Evolutionary conservation across 306 rosid species (phyloP).

Genomic region (Trichosanthes cucumerina): DNA sequence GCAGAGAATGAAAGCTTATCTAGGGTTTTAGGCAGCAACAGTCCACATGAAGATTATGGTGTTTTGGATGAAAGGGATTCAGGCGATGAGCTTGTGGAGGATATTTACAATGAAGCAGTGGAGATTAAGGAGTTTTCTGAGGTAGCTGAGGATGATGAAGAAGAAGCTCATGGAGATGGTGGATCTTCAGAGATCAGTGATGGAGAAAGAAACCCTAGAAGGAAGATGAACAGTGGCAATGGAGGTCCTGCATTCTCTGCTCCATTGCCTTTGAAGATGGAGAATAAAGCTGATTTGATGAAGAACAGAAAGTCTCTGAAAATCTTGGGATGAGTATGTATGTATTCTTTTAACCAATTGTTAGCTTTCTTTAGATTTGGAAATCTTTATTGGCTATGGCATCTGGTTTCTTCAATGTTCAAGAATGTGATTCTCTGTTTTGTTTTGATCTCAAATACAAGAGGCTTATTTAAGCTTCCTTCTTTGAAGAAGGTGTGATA

Average conservation of each 20-base stretch:
- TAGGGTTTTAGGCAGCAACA: slow-evolving; percentile 28
- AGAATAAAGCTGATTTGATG: slow-evolving; percentile 37
- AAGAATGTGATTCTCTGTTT: neutral
- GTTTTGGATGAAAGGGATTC: slow-evolving; percentile 43
- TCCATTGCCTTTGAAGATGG: slow-evolving; percentile 82
- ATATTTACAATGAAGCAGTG: slow-evolving; percentile 29
- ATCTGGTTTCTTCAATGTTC: neutral
- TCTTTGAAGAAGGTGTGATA: neutral
- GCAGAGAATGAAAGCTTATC: slow-evolving; percentile 45
- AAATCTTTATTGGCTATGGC: neutral
- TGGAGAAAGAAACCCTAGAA: slow-evolving; percentile 33
- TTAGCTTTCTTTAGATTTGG: neutral
- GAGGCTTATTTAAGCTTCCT: neutral
- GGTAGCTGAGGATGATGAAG: slow-evolving; percentile 38
- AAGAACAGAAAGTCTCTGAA: slow-evolving; percentile 39
- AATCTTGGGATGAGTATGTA: slow-evolving; percentile 25
- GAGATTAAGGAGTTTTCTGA: slow-evolving; percentile 36
- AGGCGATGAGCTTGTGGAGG: slow-evolving; percentile 46
- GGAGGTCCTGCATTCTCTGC: slow-evolving; percentile 46
- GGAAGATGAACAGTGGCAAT: slow-evolving; percentile 17
- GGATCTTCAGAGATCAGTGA: slow-evolving; percentile 31
- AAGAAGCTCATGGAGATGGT: slow-evolving; percentile 14
- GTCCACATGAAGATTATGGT: slow-evolving; percentile 31
- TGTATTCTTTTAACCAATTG: neutral
- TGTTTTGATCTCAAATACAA: neutral